These are phyloP conservation scores for Leptosphaerulina australis DNA, from an alignment of 2,329 filamentous ascomycete species.

Conservation along the genomic window DNA sequence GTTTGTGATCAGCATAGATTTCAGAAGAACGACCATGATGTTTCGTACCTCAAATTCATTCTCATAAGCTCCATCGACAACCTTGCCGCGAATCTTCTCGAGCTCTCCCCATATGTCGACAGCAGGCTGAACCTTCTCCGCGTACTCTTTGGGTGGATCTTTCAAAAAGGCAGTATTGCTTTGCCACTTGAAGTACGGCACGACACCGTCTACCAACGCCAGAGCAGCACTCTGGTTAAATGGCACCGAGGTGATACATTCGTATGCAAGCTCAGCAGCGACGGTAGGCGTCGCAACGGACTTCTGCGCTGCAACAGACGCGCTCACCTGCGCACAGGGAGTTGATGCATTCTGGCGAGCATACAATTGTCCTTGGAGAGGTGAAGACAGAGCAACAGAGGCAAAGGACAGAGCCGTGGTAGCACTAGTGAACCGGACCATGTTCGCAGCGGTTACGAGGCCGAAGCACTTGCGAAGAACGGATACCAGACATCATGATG, in stretches of 20 bases:
- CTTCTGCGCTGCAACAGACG: conserved; percentile 34
- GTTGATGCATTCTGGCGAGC: conserved; percentile 37
- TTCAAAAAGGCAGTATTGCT: conserved; percentile 53
- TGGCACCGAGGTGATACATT: conserved; percentile 55
- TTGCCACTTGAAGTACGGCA: conserved; percentile 56
- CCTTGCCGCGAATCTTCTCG: conserved; percentile 49
- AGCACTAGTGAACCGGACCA: conserved; percentile 33
- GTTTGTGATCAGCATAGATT: conserved; percentile 9
- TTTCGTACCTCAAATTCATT: conserved; percentile 50
- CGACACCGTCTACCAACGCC: conserved; percentile 51
- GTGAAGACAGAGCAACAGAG: conserved; percentile 35
- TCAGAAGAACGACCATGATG: too few relatives aligned
- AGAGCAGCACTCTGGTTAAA: conserved; percentile 52
- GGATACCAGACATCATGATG: neutral
- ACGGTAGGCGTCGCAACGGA: conserved; percentile 47
- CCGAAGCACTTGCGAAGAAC: conserved; percentile 10
- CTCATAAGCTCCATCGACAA: conserved; percentile 44
- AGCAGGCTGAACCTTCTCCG: conserved; percentile 52
- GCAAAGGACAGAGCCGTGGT: conserved; percentile 36
- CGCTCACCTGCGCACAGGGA: conserved; percentile 43
- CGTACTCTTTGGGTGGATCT: conserved; percentile 55
- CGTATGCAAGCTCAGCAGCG: conserved; percentile 52
- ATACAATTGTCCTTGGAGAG: conserved; percentile 30
- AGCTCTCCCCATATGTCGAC: conserved; percentile 52
- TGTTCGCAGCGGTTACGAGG: conserved; percentile 11